Evolutionary conservation across 2,329 filamentous ascomycete species (phyloP).

Genomic region (Hymenoscyphus fraxineus): DNA sequence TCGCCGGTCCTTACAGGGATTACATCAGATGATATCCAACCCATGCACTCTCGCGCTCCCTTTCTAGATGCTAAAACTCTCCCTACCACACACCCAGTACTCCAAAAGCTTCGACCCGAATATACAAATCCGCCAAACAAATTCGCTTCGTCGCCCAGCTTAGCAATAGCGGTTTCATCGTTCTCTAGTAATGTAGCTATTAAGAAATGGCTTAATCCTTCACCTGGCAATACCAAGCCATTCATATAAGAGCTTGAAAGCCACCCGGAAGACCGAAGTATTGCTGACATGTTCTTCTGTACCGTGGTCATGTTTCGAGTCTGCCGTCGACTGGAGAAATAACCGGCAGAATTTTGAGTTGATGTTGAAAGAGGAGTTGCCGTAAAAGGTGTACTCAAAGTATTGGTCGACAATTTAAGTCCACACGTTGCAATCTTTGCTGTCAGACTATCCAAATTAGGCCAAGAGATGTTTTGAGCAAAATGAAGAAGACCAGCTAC

Average conservation of each 20-base stretch:
- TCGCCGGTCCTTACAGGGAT: slow-evolving; percentile 48
- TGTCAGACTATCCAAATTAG: slow-evolving; percentile 46
- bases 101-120: slow-evolving; percentile 64
- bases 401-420: slow-evolving; percentile 27
- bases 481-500: slow-evolving; percentile 61
- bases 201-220: slow-evolving; percentile 58
- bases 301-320: slow-evolving; percentile 21
- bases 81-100: slow-evolving; percentile 61
- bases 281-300: slow-evolving; percentile 49
- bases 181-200: slow-evolving; percentile 65
- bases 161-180: slow-evolving; percentile 55
- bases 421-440: slow-evolving; percentile 33
- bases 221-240: slow-evolving; percentile 61
- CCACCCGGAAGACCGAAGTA: slow-evolving; percentile 59
- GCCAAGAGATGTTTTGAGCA: slow-evolving; percentile 60
- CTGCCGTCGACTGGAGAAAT: slow-evolving; percentile 32
- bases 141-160: slow-evolving; percentile 57
- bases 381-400: slow-evolving; percentile 24
- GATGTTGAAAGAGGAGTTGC: slow-evolving; percentile 32
- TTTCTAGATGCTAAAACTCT: slow-evolving; percentile 60
- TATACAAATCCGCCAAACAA: slow-evolving; percentile 64
- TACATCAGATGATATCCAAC: slow-evolving; percentile 62
- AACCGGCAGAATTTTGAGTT: slow-evolving; percentile 31
- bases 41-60: slow-evolving; percentile 63
- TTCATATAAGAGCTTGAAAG: slow-evolving; percentile 65